Evolutionary conservation across 2,329 filamentous ascomycete genomes (phyloP).

Genomic region (Aureobasidium zeae): DNA sequence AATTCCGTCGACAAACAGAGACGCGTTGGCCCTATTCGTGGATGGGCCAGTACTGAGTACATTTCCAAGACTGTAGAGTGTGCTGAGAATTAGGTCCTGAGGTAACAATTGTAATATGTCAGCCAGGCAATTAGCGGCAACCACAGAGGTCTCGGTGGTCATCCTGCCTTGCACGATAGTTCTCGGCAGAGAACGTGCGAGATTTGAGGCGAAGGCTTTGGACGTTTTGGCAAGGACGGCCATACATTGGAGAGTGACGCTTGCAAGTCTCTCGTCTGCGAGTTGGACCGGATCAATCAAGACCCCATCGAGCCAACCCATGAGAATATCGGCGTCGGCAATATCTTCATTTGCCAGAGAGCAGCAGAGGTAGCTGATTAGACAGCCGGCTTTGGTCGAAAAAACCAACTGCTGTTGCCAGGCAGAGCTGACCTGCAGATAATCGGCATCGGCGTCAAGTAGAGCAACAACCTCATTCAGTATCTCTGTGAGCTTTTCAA

Average conservation of each 20-base stretch:
- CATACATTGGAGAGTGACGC: conserved; percentile 69
- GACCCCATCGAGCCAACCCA: conserved; percentile 77
- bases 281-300: conserved; percentile 73
- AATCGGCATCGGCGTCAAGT: conserved; percentile 82
- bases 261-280: conserved; percentile 66
- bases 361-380: conserved; percentile 81
- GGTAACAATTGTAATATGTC: conserved; percentile 73
- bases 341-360: conserved; percentile 70
- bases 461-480: conserved; percentile 75
- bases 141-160: conserved; percentile 56
- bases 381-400: conserved; percentile 70
- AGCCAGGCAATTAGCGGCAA: conserved; percentile 78
- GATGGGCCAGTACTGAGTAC: conserved; percentile 66
- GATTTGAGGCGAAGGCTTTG: conserved; percentile 60
- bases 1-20: conserved; percentile 40
- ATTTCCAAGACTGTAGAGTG: conserved; percentile 92
- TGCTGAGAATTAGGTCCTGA: conserved; percentile 88
- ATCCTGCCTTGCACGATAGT: conserved; percentile 81
- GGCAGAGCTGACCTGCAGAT: conserved; percentile 72
- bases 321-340: conserved; percentile 67
- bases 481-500: conserved; percentile 57
- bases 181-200: conserved; percentile 70
- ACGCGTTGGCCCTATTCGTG: conserved; percentile 41
- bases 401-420: conserved; percentile 83
- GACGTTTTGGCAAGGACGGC: conserved; percentile 71